These are phyloP conservation scores for Kodamaea fungicola DNA, from an alignment of 1,139 yeast species.

Conservation along the genomic window DNA sequence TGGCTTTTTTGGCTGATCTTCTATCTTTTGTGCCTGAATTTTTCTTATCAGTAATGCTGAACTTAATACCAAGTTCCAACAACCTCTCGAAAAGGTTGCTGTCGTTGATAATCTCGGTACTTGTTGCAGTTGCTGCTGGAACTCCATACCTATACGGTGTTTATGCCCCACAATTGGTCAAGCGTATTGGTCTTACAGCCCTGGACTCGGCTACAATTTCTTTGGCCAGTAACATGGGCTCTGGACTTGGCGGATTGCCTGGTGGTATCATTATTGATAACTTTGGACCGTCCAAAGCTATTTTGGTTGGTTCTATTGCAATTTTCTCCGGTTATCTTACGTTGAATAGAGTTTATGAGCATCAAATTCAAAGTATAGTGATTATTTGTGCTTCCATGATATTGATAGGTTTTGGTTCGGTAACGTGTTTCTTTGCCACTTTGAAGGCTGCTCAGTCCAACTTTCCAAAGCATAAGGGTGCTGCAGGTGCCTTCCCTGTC, in stretches of 20 bases:
- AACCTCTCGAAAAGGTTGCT: conserved; percentile 12
- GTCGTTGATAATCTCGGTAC: conserved; percentile 21
- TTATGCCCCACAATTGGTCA: conserved; percentile 66
- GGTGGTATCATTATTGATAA: conserved; percentile 66
- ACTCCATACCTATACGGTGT: conserved; percentile 72
- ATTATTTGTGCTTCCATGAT: conserved; percentile 39
- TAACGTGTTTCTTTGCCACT: conserved; percentile 60
- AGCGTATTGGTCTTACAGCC: conserved; percentile 53
- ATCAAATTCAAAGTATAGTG: conserved; percentile 19
- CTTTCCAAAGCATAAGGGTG: conserved; percentile 67
- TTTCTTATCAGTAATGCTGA: conserved; percentile 1
- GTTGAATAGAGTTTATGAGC: conserved; percentile 28
- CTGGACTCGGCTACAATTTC: conserved; percentile 63
- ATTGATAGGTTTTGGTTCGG: conserved; percentile 62
- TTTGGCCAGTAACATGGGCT: conserved; percentile 58
- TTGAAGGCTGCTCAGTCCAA: conserved; percentile 68
- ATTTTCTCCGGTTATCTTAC: conserved; percentile 43
- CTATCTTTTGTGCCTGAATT: no score
- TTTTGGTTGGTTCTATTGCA: conserved; percentile 50
- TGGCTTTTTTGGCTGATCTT: no score
- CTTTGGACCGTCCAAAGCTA: conserved; percentile 52
- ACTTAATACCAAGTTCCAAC: neutral
- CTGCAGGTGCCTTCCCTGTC: conserved; percentile 64
- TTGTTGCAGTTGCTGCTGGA: conserved; percentile 50
- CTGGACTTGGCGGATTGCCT: conserved; percentile 64